Evolutionary conservation across 1,139 yeast species (phyloP).

Genomic region (Meyerozyma smithsonii): DNA sequence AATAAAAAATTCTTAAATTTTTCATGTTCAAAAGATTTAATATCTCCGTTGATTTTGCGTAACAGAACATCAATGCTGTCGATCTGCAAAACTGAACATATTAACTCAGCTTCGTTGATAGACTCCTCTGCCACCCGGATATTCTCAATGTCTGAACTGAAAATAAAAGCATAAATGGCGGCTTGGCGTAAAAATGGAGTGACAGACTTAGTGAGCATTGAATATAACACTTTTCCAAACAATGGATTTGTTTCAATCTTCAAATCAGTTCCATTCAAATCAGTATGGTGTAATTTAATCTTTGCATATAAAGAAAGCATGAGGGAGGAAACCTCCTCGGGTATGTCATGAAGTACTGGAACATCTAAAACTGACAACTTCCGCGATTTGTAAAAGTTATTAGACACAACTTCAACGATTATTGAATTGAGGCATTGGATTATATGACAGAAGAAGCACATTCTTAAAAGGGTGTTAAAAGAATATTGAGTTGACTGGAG

Average conservation of each 20-base stretch:
- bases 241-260: slow-evolving; percentile 14
- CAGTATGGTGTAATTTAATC: slow-evolving; percentile 4
- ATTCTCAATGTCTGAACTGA: slow-evolving; percentile 52
- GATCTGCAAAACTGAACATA: slow-evolving; percentile 51
- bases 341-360: slow-evolving; percentile 24
- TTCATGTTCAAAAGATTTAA: slow-evolving; percentile 6
- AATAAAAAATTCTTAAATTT: slow-evolving; percentile 15
- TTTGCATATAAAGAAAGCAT: slow-evolving; percentile 3
- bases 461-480: slow-evolving; percentile 35
- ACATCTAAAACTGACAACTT: slow-evolving; percentile 28
- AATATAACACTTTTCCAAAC: slow-evolving; percentile 40
- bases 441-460: slow-evolving; percentile 38
- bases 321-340: slow-evolving; percentile 14
- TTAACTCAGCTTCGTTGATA: slow-evolving; percentile 51
- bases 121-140: slow-evolving; percentile 18
- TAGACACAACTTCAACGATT: slow-evolving; percentile 19
- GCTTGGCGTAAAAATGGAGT: slow-evolving; percentile 69
- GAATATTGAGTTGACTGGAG: slow-evolving; percentile 33
- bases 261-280: background rate
- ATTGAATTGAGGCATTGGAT: slow-evolving; percentile 29
- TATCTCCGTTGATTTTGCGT: slow-evolving; percentile 15
- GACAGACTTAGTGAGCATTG: slow-evolving; percentile 51
- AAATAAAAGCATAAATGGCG: slow-evolving; percentile 54
- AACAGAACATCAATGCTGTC: slow-evolving; percentile 24
- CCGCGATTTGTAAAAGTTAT: slow-evolving; percentile 20